Evolutionary conservation across 2,329 filamentous ascomycete species (phyloP), one percentile per base, ranked within the genome.

Genomic region (Alternaria triticimaculans): DNA sequence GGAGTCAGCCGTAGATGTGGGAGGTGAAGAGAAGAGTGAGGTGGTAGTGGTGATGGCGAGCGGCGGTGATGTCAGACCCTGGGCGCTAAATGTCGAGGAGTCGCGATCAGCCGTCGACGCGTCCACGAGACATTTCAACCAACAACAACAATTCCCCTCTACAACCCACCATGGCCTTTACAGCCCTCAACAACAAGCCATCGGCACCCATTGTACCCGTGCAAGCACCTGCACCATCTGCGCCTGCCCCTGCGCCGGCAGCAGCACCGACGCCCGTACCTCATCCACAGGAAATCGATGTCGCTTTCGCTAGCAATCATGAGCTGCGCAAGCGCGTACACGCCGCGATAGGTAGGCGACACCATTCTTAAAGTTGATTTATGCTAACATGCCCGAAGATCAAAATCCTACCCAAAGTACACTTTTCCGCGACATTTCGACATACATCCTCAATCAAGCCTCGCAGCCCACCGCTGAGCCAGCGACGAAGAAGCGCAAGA

Each of bases 401-500:
- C 70, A 80, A 37, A 67, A 76, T 51, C 76, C 78, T 2, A 67
- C 72, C 3, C 76, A 78, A 49, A 73, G 64, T 55, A 70, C 68
- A 6, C 73, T 80, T 15, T 80, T 80, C 58, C 74, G 74, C 68
- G 78, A 80, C 62, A 80, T 80, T 20, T 80, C 77, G 11, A 72
- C 71, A 6, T 79, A 74, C 23, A 79, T 80, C 10, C 66, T 80
- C 15, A 69, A 69, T 21, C 72, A 73, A 46, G 50, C 70, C 2
- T 69, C 74, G 25, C 72, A 72, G 21, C 45, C 65, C 25, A 15
- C 72, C 3, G 51, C 55, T 41, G 75, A 78, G 57, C 78, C 76
- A 9, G 70, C 73, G 15, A 66, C 76, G 2, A 81, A 81, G 71
- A 81, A 81, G 65, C 78, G 80, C 58, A 82, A 80, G 63, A 58